These are phyloP conservation scores for Colletotrichum cuscutae DNA, from an alignment of 2,329 filamentous ascomycete species.

Conservation along the genomic window DNA sequence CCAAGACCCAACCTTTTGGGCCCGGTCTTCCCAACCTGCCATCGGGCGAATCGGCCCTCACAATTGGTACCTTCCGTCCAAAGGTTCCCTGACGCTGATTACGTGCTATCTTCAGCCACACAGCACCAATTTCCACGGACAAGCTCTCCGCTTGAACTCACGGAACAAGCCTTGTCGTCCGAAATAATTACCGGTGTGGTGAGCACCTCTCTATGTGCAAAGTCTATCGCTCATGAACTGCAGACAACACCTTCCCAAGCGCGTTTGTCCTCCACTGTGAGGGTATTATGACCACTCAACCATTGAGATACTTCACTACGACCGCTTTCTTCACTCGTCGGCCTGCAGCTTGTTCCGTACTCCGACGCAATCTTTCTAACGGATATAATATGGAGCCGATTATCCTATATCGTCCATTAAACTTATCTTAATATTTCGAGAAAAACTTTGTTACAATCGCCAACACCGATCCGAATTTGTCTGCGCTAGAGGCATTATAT, in stretches of 20 bases:
- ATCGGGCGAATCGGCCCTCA: neutral
- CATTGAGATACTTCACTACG: too few relatives aligned
- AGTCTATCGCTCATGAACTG: neutral
- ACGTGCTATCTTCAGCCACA: neutral
- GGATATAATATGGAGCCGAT: neutral
- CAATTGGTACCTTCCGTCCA: neutral
- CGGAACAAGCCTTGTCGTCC: neutral
- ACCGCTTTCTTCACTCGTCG: neutral
- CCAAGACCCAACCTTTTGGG: neutral
- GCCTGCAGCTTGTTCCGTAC: neutral
- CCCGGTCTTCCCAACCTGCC: neutral
- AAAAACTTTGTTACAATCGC: neutral
- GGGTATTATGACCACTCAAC: too few relatives aligned
- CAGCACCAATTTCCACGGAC: too few relatives aligned
- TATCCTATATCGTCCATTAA: neutral
- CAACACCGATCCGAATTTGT: neutral
- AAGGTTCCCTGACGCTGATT: neutral
- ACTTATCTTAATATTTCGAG: neutral
- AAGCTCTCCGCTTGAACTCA: neutral
- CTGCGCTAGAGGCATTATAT: neutral
- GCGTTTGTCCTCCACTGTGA: too few relatives aligned
- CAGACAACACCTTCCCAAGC: too few relatives aligned
- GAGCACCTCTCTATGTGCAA: neutral
- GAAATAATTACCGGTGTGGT: neutral
- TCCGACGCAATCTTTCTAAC: neutral